Conservation (phyloP, 306 rosid species). For the Heteromeles arbutifolia region DNA sequence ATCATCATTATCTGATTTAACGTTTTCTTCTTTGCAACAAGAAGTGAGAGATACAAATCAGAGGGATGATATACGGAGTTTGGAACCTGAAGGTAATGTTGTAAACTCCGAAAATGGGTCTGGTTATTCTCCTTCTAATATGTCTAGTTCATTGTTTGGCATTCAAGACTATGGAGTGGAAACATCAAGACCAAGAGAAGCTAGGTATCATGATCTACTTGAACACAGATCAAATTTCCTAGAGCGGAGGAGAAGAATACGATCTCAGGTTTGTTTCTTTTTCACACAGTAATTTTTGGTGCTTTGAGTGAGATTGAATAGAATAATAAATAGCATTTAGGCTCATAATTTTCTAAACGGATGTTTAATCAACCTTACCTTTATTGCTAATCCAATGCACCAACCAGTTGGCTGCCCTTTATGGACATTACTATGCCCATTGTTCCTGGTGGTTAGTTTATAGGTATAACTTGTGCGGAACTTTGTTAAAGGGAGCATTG, state of each 20-base stretch:
- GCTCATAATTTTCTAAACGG: neutral
- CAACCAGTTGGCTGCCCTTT: neutral
- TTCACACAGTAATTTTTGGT: neutral
- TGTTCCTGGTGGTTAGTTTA: neutral
- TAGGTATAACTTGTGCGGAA: neutral
- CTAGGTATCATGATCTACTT: conserved; percentile 80
- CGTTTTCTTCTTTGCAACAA: conserved; percentile 67
- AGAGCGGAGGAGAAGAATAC: conserved; percentile 89
- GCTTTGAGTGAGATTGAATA: conserved; percentile 9
- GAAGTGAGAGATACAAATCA: conserved; percentile 53
- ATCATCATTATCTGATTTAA: conserved; percentile 69
- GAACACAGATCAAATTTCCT: conserved; percentile 93
- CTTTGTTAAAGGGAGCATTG: neutral
- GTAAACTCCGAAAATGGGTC: conserved; percentile 40
- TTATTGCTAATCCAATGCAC: neutral
- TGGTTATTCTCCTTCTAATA: conserved; percentile 42
- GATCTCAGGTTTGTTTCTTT: conserved; percentile 82
- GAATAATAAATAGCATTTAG: neutral
- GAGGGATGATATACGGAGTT: conserved; percentile 39
- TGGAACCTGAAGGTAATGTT: conserved; percentile 29
- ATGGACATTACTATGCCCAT: neutral
- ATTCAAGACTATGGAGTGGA: conserved; percentile 72
- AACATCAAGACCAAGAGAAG: conserved; percentile 65
- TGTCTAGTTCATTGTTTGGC: conserved; percentile 55
- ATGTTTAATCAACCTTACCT: neutral